A percentile compares a stretch with the other conserved stretches of the same genome.
phyloP scores from a whole-genome alignment of 2,329 filamentous ascomycete genomes.

The Amylocarpus encephaloides region DNA sequence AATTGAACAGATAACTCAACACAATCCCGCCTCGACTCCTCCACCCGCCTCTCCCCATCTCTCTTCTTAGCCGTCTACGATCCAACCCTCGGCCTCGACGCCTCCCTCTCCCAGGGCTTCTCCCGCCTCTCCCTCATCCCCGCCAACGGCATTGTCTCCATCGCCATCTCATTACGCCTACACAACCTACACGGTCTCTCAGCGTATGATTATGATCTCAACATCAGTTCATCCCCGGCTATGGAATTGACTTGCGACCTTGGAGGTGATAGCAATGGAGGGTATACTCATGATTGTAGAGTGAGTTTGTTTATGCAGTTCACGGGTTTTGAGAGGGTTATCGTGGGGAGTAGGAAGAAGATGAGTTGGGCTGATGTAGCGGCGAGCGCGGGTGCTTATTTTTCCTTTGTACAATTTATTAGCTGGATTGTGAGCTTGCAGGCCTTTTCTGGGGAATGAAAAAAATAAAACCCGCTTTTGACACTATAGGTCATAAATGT shows the following conservation, averaged over 20 bases:
- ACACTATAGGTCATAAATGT: too few species aligned
- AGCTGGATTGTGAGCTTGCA: conserved; percentile 15
- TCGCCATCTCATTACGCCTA: conserved; percentile 13
- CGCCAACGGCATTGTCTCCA: conserved; percentile 14
- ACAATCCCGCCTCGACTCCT: background rate
- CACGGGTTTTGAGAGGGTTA: conserved; percentile 7
- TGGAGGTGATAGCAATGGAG: background rate
- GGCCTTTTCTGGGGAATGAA: background rate
- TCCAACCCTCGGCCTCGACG: conserved; percentile 8
- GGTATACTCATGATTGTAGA: conserved; percentile 6
- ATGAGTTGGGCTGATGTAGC: conserved; percentile 11
- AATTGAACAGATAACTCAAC: background rate
- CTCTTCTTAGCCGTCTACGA: conserved; percentile 14
- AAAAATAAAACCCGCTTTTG: too few species aligned
- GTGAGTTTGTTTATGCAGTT: conserved; percentile 7
- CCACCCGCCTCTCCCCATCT: background rate
- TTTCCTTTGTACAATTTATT: conserved; percentile 13
- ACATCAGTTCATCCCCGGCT: conserved; percentile 3
- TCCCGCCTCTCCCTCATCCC: conserved; percentile 16
- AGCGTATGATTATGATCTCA: conserved; percentile 15
- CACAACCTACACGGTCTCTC: background rate
- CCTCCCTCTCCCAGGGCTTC: conserved; percentile 12
- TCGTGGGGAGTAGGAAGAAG: background rate
- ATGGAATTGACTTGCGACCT: conserved; percentile 10
- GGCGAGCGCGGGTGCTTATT: conserved; percentile 10